phyloP scores from a whole-genome alignment of 805 yeast genomes.

The Metschnikowia henanensis region DNA sequence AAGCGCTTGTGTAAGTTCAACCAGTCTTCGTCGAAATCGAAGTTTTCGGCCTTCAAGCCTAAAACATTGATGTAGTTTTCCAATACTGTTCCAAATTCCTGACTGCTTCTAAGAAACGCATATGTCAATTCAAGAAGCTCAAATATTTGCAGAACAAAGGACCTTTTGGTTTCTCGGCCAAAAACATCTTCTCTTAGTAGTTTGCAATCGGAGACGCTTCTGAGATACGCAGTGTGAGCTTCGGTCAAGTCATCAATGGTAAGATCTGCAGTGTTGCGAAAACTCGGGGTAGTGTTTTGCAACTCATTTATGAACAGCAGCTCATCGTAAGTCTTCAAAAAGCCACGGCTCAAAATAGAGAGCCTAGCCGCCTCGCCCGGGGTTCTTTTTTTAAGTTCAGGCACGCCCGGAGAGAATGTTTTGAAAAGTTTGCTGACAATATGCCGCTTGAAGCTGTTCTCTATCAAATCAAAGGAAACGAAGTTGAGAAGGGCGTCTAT shows the following conservation, averaged over 20 bases:
- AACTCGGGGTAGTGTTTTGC: not conserved
- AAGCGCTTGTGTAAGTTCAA: conserved; percentile 36
- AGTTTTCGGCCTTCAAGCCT: conserved; percentile 20
- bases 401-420: not conserved
- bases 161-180: conserved; percentile 31
- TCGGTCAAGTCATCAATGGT: conserved; percentile 19
- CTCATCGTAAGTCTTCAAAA: conserved; percentile 4
- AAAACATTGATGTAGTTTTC: conserved; percentile 29
- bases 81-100: conserved; percentile 32
- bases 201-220: conserved; percentile 28
- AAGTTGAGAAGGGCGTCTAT: conserved; percentile 40
- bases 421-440: conserved; percentile 25
- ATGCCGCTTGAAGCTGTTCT: conserved; percentile 32
- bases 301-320: conserved; percentile 2
- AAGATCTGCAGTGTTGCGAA: conserved; percentile 12
- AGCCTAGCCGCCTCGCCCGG: conserved; percentile 7
- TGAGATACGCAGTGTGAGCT: conserved; percentile 16
- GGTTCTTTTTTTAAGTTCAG: conserved; percentile 1
- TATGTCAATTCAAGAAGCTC: conserved; percentile 30
- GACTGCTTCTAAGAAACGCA: conserved; percentile 33
- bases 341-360: conserved; percentile 13
- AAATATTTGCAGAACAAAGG: conserved; percentile 35
- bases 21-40: conserved; percentile 21
- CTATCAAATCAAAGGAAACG: conserved; percentile 48
- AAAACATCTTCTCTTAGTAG: conserved; percentile 29